Evolutionary conservation across 228 moss, liverwort and hornwort species (phyloP).

Genomic region (Sphagnum magellanicum): DNA sequence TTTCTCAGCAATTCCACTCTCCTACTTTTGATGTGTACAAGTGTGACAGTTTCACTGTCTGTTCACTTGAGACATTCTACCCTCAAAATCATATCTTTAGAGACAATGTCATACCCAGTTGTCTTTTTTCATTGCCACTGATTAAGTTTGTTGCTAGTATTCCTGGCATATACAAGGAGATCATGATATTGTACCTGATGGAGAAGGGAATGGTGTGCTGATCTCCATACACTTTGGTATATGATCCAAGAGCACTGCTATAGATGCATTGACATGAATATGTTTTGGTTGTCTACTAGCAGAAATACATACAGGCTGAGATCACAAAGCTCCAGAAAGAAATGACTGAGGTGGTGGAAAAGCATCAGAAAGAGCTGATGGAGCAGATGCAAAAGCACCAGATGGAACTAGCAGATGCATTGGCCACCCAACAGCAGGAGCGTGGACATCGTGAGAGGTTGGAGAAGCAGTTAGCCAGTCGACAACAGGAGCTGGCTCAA

Average conservation of each 20-base stretch:
- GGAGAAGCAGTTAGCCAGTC: slow-evolving; percentile 37
- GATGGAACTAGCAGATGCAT: slow-evolving; percentile 50
- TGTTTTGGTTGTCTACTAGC: slow-evolving; percentile 3
- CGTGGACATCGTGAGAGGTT: slow-evolving; percentile 43
- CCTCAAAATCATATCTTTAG: neutral
- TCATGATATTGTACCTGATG: no score
- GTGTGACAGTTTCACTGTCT: neutral
- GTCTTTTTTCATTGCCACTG: neutral
- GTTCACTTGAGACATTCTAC: neutral
- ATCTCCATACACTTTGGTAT: no score
- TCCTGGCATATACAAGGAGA: no score
- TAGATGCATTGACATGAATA: neutral
- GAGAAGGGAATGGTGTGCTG: no score
- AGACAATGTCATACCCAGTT: no score
- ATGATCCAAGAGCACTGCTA: neutral
- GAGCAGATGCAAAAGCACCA: slow-evolving; percentile 62
- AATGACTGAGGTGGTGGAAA: slow-evolving; percentile 60
- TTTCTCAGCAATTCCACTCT: neutral
- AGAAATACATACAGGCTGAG: slow-evolving; percentile 60
- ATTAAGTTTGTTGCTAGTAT: neutral
- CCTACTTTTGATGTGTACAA: neutral
- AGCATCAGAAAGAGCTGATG: slow-evolving; percentile 60
- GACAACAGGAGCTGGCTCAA: slow-evolving; percentile 27
- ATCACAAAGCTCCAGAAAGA: slow-evolving; percentile 60
- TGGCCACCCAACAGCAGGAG: slow-evolving; percentile 32